Evolutionary conservation across 1,284 basidiomycete genomes (phyloP).

Genomic region (Ustilago loliicola): DNA sequence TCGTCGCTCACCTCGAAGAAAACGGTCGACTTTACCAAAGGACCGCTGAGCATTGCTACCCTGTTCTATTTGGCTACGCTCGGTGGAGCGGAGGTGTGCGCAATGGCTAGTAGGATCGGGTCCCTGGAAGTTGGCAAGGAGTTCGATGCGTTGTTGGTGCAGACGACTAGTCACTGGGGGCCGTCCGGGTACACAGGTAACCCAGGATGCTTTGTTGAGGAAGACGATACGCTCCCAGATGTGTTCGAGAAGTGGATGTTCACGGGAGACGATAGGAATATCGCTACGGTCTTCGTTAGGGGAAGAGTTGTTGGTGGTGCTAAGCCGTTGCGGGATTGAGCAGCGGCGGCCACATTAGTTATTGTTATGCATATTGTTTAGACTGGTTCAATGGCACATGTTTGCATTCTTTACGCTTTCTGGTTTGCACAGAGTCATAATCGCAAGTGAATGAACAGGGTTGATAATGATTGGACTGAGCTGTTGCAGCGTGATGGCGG

Average conservation of each 20-base stretch:
- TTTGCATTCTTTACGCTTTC: background rate
- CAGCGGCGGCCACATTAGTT: background rate
- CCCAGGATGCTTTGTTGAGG: slow-evolving; percentile 76
- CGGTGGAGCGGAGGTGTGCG: slow-evolving; percentile 89
- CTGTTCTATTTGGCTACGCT: slow-evolving; percentile 90
- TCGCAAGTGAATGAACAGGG: too few relatives aligned
- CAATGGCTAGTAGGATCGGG: slow-evolving; percentile 80
- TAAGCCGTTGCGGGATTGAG: slow-evolving; percentile 40
- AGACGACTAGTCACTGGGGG: slow-evolving; percentile 73
- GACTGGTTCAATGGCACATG: background rate
- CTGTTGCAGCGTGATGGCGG: background rate
- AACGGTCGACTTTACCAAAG: slow-evolving; percentile 74
- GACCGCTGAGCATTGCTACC: slow-evolving; percentile 80
- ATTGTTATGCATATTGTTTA: background rate
- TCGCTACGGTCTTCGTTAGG: slow-evolving; percentile 85
- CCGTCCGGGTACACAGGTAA: slow-evolving; percentile 72
- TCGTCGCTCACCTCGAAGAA: slow-evolving; percentile 29
- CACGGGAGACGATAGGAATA: slow-evolving; percentile 84
- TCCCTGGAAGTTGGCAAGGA: slow-evolving; percentile 84
- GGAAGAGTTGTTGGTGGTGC: slow-evolving; percentile 82
- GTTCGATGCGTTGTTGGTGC: slow-evolving; percentile 88
- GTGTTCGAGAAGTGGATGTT: slow-evolving; percentile 68
- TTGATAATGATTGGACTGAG: background rate
- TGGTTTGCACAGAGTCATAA: background rate
- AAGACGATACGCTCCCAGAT: slow-evolving; percentile 70